A percentile compares a stretch with the other conserved stretches of the same genome.
Evolutionary conservation across 2,329 filamentous ascomycete species (phyloP).

Genomic region (Monosporascus sp.): DNA sequence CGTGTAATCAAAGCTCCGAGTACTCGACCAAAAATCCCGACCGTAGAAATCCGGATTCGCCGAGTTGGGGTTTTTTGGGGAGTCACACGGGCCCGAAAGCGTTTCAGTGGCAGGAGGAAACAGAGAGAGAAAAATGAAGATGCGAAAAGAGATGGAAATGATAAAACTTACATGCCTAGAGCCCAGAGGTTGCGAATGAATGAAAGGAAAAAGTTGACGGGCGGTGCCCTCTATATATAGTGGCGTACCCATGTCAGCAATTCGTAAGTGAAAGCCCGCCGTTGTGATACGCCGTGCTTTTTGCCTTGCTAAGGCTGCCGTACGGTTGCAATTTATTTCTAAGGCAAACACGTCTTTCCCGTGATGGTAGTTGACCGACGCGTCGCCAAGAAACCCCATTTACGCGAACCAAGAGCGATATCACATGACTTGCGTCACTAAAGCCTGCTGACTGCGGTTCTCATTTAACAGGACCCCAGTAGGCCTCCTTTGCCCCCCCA

Average conservation of each 20-base stretch:
- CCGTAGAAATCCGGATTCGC: too few species aligned
- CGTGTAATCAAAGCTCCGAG: slow-evolving; percentile 1
- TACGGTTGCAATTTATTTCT: neutral
- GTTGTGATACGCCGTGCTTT: neutral
- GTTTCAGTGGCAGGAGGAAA: neutral
- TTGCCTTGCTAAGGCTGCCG: neutral
- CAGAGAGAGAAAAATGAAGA: neutral
- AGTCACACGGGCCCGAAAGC: neutral
- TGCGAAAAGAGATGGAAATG: neutral
- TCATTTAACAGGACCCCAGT: too few species aligned
- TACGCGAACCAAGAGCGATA: neutral
- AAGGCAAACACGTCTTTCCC: neutral
- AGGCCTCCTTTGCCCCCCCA: too few species aligned
- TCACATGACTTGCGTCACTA: neutral
- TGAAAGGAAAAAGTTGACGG: neutral
- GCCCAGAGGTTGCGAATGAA: neutral
- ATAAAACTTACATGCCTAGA: neutral
- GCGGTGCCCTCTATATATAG: neutral
- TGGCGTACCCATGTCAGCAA: neutral
- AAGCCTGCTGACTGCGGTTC: too few species aligned
- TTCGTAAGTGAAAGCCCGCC: neutral
- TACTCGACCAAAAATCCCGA: neutral
- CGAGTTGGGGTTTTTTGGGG: too few species aligned
- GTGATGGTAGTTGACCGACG: neutral
- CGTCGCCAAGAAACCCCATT: neutral